These are phyloP conservation scores for Herpetomonas tarakana DNA, from an alignment of 208 protist genomes.

Conservation along the genomic window DNA sequence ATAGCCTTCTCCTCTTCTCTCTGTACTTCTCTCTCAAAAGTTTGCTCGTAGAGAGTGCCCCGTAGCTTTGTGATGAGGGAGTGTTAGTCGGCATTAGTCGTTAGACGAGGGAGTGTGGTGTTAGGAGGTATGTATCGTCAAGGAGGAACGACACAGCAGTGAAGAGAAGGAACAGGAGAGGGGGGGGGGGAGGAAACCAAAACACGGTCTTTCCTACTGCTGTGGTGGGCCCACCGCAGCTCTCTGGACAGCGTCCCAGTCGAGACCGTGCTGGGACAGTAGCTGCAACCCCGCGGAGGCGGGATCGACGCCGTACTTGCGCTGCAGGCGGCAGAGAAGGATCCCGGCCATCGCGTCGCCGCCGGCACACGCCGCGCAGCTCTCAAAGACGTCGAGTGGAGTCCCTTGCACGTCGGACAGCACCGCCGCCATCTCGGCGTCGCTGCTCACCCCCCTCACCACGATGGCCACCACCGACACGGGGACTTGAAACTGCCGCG, in stretches of 20 bases:
- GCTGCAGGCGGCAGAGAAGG: constrained; percentile 69
- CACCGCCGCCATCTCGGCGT: constrained; percentile 59
- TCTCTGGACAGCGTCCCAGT: constrained; percentile 39
- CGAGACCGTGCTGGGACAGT: constrained; percentile 40
- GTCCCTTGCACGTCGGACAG: constrained; percentile 64
- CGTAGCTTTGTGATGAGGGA: no score
- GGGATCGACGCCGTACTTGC: constrained; percentile 54
- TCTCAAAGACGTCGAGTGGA: constrained; percentile 59
- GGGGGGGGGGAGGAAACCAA: no score
- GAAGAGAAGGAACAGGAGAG: no score
- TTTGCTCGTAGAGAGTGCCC: no score
- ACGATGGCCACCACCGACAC: constrained; percentile 55
- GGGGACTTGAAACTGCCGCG: constrained; percentile 55
- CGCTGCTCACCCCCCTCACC: constrained; percentile 32
- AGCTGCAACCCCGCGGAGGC: constrained; percentile 34
- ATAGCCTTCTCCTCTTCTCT: no score
- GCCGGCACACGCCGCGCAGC: constrained; percentile 53
- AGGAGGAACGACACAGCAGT: no score
- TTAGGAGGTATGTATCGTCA: no score
- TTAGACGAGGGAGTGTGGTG: no score
- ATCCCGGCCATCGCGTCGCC: constrained; percentile 64
- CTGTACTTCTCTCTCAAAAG: no score
- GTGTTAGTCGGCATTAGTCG: no score
- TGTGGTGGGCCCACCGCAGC: no score
- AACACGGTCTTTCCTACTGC: no score